Conservation (phyloP, 306 rosid genomes). For the Lupinus albus region DNA sequence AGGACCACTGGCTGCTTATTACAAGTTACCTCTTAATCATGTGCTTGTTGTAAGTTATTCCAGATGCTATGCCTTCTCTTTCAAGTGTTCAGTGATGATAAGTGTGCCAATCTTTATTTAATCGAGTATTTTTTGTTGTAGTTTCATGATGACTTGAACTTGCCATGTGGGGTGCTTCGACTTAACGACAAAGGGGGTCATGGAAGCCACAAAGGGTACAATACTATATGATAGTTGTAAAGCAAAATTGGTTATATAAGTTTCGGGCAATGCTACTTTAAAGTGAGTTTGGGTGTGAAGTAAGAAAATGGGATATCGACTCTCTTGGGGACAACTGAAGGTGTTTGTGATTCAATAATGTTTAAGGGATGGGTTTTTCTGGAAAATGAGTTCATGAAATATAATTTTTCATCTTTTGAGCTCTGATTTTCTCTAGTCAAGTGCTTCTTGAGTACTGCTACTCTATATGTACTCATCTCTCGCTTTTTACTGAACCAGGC, state of each 20-base stretch:
- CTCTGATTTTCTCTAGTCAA: constrained; percentile 35
- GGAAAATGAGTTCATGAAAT: constrained; percentile 38
- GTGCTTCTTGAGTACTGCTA: constrained; percentile 15
- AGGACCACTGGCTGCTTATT: constrained; percentile 94
- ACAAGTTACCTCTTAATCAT: constrained; percentile 92
- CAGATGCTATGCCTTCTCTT: background rate
- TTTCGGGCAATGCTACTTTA: background rate
- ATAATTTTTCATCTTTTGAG: constrained; percentile 18
- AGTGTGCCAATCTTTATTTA: constrained; percentile 16
- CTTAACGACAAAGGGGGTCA: constrained; percentile 79
- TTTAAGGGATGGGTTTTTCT: constrained; percentile 25
- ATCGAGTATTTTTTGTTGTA: constrained; percentile 38
- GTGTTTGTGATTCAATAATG: constrained; percentile 26
- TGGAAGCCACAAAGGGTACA: constrained; percentile 85
- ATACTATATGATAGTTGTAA: constrained; percentile 18
- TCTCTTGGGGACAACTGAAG: background rate
- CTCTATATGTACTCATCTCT: constrained; percentile 28
- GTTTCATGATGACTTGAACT: constrained; percentile 88
- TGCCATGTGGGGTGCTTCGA: constrained; percentile 95
- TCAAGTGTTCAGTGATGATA: constrained; percentile 9
- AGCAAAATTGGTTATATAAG: constrained; percentile 17
- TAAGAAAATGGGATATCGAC: no score
- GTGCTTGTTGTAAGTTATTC: constrained; percentile 73
- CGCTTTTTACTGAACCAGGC: constrained; percentile 55
- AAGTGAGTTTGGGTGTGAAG: no score